Percentiles rank a stretch among this genome's conserved stretches.
These are phyloP conservation scores for Mucor irregularis DNA, from an alignment of 371 early-diverging fungal genomes.

Conservation along the genomic window DNA sequence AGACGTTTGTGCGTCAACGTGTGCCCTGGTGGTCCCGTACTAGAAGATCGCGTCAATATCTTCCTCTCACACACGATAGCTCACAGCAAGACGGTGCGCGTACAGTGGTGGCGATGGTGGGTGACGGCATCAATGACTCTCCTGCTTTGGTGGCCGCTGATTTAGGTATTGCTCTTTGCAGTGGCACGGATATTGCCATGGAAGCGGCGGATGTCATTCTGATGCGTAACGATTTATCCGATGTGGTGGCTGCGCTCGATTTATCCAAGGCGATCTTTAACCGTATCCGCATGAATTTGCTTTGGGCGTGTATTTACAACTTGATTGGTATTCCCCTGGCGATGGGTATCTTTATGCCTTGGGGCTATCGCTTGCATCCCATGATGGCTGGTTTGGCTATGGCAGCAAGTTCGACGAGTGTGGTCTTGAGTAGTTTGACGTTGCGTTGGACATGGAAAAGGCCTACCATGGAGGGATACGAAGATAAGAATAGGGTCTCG, in stretches of 20 bases:
- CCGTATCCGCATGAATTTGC: conserved; percentile 81
- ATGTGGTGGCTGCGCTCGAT: conserved; percentile 86
- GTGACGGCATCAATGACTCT: conserved; percentile 99
- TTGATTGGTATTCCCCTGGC: conserved; percentile 90
- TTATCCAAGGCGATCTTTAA: conserved; percentile 82
- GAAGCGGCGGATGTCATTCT: conserved; percentile 90
- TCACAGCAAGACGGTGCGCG: neutral
- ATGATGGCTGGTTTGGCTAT: conserved; percentile 94
- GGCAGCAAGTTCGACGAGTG: conserved; percentile 92
- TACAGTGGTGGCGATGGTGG: conserved; percentile 88
- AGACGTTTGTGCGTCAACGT: conserved; percentile 3
- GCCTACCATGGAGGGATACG: neutral
- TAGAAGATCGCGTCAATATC: neutral
- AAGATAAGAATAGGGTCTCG: too few relatives aligned
- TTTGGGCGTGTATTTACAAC: conserved; percentile 92
- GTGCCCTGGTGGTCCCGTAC: conserved; percentile 2
- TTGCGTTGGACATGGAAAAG: conserved; percentile 64
- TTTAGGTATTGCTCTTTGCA: conserved; percentile 93
- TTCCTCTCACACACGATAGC: neutral
- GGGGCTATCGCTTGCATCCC: conserved; percentile 83
- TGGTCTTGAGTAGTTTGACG: conserved; percentile 85
- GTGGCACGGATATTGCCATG: conserved; percentile 95
- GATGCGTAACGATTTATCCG: conserved; percentile 80
- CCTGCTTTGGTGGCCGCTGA: conserved; percentile 92
- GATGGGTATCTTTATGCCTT: conserved; percentile 89